Conservation (phyloP, 106 monocot species). For the Triglochin maritima region DNA sequence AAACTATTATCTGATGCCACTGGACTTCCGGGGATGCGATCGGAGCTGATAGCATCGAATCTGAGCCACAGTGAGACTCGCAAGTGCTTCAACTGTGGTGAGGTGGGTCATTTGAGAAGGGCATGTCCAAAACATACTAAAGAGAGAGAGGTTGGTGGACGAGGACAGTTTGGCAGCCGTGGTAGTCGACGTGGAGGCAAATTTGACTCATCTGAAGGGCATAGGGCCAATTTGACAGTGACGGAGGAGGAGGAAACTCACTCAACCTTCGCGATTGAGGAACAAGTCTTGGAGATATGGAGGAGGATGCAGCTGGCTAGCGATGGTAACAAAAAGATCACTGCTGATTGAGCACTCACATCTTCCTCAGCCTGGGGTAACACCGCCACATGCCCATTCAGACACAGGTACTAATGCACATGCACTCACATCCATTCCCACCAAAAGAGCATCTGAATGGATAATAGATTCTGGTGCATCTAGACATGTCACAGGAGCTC, state of each 20-base stretch:
- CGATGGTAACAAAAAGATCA: not conserved
- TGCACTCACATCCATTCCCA: not conserved
- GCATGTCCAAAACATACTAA: not conserved
- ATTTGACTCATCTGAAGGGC: not conserved
- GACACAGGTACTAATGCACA: not conserved
- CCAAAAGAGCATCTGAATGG: not conserved
- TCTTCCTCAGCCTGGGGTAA: not conserved
- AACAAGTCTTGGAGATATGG: not conserved
- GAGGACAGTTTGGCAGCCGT: not conserved
- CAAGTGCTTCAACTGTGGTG: not conserved
- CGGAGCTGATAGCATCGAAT: no score
- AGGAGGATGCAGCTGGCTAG: not conserved
- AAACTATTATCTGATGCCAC: no score
- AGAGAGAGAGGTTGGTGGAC: not conserved
- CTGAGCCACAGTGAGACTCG: no score
- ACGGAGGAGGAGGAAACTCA: no score
- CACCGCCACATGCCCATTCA: not conserved
- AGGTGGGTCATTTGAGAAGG: not conserved
- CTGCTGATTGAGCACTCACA: not conserved
- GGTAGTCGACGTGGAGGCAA: not conserved
- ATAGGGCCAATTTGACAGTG: not conserved
- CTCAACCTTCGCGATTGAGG: no score
- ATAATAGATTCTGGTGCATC: not conserved
- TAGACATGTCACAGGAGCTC: not conserved
- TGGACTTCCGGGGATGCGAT: no score